A percentile compares a stretch with the other conserved stretches of the same genome.
phyloP scores from a whole-genome alignment of 106 monocot species.

The Alisma plantagoaquatica region DNA sequence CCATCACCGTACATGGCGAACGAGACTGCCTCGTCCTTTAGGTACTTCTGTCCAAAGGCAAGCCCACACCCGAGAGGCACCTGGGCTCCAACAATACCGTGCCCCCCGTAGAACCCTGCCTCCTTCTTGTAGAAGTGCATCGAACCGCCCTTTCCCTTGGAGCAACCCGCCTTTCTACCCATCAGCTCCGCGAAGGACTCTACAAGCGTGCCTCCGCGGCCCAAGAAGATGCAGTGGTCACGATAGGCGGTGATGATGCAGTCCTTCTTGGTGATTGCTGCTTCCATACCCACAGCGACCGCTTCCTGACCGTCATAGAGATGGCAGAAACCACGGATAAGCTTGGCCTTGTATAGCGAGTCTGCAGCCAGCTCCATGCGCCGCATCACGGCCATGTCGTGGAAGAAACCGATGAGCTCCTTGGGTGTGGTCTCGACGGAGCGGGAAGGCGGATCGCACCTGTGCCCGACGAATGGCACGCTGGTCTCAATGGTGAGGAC shows the following conservation, averaged over 20 bases:
- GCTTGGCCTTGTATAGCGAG: no score
- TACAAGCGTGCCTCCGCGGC: constrained; percentile 44
- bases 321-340: no score
- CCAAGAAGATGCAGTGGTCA: constrained; percentile 57
- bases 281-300: no score
- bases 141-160: constrained; percentile 69
- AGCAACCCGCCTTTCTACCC: constrained; percentile 44
- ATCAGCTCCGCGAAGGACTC: constrained; percentile 58
- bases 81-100: constrained; percentile 66
- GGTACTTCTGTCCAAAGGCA: constrained; percentile 60
- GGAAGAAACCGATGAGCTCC: constrained; percentile 58
- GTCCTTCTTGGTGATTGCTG: no score
- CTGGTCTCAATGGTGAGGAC: constrained; percentile 8
- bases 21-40: constrained; percentile 44
- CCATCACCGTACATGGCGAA: constrained; percentile 61
- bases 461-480: constrained; percentile 12
- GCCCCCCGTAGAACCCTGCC: constrained; percentile 33
- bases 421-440: constrained; percentile 4
- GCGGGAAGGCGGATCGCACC: constrained; percentile 5
- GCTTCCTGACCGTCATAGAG: no score
- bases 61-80: constrained; percentile 57
- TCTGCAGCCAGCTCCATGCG: constrained; percentile 71
- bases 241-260: constrained; percentile 79
- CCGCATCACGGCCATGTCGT: constrained; percentile 47
- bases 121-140: constrained; percentile 86